Evolutionary conservation across 371 early-diverging fungal genomes (phyloP), one percentile per base, ranked within the genome.

Genomic region (Rhizopus delemar): DNA sequence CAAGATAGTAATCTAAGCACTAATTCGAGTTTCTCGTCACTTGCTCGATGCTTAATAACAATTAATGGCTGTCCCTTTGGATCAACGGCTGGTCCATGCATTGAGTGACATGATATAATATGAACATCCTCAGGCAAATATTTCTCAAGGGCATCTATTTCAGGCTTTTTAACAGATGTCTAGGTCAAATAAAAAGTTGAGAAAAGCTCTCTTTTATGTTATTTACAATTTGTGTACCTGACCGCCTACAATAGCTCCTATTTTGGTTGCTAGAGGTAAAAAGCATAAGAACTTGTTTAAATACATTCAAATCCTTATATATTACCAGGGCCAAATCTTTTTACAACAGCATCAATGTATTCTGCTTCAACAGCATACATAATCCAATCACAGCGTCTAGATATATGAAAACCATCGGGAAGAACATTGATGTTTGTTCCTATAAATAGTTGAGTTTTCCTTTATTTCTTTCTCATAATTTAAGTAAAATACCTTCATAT

Each of bases 351-450:
- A 52, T 86, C 89, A 41, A 97, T 89, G 60, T 86, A 82, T 62
- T 91, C 91, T 4, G 98, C 95, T 59, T 96, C 96, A 5, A 97
- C 96, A 3, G 93, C 90, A 83, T 95, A 97, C 72, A 97, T 86
- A 57, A 96, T 91, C 74, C 86, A 90, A 71, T 97, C 96, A 56
- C 92, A 87, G 41, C 81, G 71, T 43, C 96, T 86, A 7, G 92
- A 88, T 8, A 96, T 90, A 41, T 83, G 84, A 63, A 83, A 91
- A 29, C 96, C 97, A 72, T 96, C 95, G 22, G 63, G 76, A 50
- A 86, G 74, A 28, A 94, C 89, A 41, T 78, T 82, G 63, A 95
- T 74, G 6, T 80, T 78, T 8, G 77, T 75, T 28, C 68, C 87
- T 83, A 43, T 38, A 5, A 28, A 49, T 41, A 43, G 13, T 12